Conservation (phyloP, 768 basidiomycete species). For the Plicaturopsis crispa region DNA sequence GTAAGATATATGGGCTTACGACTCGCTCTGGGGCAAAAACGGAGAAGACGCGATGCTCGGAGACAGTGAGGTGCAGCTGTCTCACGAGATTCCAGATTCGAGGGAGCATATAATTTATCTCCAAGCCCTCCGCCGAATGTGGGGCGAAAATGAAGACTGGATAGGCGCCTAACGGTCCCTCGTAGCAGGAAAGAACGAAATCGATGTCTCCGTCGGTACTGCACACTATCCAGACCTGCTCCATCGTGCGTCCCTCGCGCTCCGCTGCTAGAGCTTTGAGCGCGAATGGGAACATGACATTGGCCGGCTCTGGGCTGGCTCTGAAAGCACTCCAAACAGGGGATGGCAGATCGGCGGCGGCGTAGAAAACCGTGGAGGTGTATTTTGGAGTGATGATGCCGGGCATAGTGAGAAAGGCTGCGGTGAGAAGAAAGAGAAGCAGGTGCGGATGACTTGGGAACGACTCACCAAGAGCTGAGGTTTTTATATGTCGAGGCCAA, state of each 20-base stretch:
- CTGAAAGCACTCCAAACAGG: constrained; percentile 25
- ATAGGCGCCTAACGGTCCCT: constrained; percentile 29
- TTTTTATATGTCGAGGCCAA: too few species aligned
- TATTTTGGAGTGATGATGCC: too few species aligned
- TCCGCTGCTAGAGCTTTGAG: constrained; percentile 14
- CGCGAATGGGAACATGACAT: constrained; percentile 34
- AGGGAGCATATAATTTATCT: constrained; percentile 11
- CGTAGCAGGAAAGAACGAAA: constrained; percentile 35
- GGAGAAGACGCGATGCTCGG: constrained; percentile 25
- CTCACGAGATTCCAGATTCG: constrained; percentile 18
- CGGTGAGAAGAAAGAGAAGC: too few species aligned
- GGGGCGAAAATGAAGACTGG: constrained; percentile 37
- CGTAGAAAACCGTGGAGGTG: too few species aligned
- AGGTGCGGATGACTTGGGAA: too few species aligned
- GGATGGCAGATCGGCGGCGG: too few species aligned
- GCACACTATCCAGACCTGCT: constrained; percentile 24
- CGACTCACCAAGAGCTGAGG: too few species aligned
- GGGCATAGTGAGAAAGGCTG: too few species aligned
- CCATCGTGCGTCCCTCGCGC: too few species aligned
- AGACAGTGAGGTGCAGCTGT: constrained; percentile 14
- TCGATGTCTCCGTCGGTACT: constrained; percentile 10
- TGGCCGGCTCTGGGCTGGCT: constrained; percentile 24
- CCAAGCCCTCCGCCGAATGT: constrained; percentile 10
- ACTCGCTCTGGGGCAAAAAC: constrained; percentile 25
- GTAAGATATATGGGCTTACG: too few species aligned